These are phyloP conservation scores for Amaranthus tricolor DNA, from an alignment of 179 eudicot species.

Conservation along the genomic window DNA sequence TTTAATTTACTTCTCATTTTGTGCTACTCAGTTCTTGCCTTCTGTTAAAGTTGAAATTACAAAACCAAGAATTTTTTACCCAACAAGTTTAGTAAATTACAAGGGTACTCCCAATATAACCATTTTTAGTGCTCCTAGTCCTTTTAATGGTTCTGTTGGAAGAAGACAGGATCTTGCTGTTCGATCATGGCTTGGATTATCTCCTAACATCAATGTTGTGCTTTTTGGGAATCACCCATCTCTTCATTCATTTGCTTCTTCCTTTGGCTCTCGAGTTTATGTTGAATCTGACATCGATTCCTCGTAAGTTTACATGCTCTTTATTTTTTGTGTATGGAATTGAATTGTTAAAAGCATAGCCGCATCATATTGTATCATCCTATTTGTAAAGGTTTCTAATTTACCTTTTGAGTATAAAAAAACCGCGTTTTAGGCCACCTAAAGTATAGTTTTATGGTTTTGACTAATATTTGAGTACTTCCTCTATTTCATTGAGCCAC, in stretches of 20 bases:
- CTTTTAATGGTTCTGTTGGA: conserved; percentile 51
- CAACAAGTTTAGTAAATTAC: conserved; percentile 15
- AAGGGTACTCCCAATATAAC: conserved; percentile 47
- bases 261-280: conserved; percentile 59
- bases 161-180: conserved; percentile 68
- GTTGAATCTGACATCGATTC: conserved; percentile 76
- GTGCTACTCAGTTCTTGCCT: conserved; percentile 55
- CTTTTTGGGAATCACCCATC: conserved; percentile 74
- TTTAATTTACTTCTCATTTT: conserved; percentile 66
- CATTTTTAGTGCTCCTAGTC: conserved; percentile 56
- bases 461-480: too few species aligned
- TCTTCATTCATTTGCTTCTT: conserved; percentile 52
- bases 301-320: conserved; percentile 58
- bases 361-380: too few species aligned
- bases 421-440: too few species aligned
- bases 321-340: background rate
- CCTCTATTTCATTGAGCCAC: too few species aligned
- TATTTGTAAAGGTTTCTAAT: too few species aligned
- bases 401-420: too few species aligned
- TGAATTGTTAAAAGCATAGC: background rate
- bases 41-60: conserved; percentile 40
- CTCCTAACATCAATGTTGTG: conserved; percentile 61
- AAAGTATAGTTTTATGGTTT: too few species aligned
- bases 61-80: conserved; percentile 25
- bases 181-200: conserved; percentile 90